Conservation (phyloP, 1,139 yeast species). For the Debaryomyces sp. region DNA sequence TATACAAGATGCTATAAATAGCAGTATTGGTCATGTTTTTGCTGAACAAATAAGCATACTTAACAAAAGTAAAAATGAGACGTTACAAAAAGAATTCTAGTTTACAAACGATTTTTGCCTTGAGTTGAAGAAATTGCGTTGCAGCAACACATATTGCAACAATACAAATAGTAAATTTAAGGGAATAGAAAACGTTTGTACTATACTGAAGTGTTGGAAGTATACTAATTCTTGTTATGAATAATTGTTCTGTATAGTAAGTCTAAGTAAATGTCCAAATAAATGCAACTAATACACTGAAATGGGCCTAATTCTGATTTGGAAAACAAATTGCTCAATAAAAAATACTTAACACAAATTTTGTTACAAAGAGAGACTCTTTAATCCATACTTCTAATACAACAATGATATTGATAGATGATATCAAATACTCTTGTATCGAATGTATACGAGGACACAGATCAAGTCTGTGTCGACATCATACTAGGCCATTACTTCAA, state of each 20-base stretch:
- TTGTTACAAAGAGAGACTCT: not conserved
- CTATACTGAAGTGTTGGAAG: not conserved
- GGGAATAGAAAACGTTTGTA: no score
- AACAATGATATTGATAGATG: conserved; percentile 79
- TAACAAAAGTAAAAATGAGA: not conserved
- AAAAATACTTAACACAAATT: not conserved
- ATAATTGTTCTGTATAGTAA: not conserved
- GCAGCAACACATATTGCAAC: no score
- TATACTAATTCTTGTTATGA: not conserved
- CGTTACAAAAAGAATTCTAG: not conserved
- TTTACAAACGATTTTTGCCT: not conserved
- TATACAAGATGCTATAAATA: not conserved
- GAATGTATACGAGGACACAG: conserved; percentile 94
- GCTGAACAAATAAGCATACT: not conserved
- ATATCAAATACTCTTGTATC: conserved; percentile 85
- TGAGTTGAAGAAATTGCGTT: not conserved
- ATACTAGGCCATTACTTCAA: conserved; percentile 74
- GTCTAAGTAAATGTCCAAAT: not conserved
- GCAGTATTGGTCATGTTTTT: not conserved
- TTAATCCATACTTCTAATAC: not conserved
- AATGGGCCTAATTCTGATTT: not conserved
- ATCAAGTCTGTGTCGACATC: conserved; percentile 83
- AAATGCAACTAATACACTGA: not conserved
- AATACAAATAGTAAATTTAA: no score
- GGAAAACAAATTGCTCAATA: conserved; percentile 7